Percentiles rank a stretch among this genome's conserved stretches.
Conservation (phyloP, 306 rosid genomes). For the Alnus glutinosa region DNA sequence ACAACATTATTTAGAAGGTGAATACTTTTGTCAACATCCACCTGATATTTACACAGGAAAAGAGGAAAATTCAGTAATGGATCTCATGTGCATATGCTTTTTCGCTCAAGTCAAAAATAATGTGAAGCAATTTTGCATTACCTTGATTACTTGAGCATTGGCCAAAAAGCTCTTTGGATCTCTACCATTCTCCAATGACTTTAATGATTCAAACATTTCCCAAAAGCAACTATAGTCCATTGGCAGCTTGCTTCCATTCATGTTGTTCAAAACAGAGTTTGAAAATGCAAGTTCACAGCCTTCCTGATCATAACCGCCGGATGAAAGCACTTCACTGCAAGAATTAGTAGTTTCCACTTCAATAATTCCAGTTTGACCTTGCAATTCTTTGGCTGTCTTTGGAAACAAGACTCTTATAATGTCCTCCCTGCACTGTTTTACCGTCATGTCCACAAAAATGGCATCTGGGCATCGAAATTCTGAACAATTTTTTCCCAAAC, state of each 20-base stretch:
- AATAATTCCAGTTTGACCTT: constrained; percentile 5
- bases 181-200: background rate
- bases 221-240: constrained; percentile 13
- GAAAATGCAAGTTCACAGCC: constrained; percentile 5
- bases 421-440: constrained; percentile 20
- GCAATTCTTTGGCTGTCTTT: background rate
- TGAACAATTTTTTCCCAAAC: constrained; percentile 18
- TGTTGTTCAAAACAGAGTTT: background rate
- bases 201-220: constrained; percentile 25
- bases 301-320: background rate
- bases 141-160: constrained; percentile 28
- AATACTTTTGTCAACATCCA: constrained; percentile 10
- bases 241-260: background rate
- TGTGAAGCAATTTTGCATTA: background rate
- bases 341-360: constrained; percentile 11
- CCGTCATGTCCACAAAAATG: constrained; percentile 37
- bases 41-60: constrained; percentile 5
- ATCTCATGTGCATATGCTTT: background rate
- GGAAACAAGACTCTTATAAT: constrained; percentile 36
- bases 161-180: background rate
- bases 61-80: background rate
- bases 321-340: constrained; percentile 8
- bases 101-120: background rate
- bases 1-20: background rate
- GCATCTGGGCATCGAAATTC: constrained; percentile 35